phyloP scores from a whole-genome alignment of 1,139 yeast genomes.

The Saccharomyces hybrid region DNA sequence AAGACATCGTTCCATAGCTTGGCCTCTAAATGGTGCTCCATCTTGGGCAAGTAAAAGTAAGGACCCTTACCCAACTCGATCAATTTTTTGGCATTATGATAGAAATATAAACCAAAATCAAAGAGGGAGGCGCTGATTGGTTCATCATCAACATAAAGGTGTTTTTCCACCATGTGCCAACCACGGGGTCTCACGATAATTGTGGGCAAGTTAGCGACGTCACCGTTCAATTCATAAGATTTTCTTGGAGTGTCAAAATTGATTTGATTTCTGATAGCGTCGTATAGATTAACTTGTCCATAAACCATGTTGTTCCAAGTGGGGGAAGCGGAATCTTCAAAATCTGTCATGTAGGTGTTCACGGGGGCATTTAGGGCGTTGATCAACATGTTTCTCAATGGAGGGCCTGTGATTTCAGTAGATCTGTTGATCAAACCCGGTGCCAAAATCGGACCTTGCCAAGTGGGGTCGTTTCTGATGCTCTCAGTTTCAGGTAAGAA shows the following conservation, averaged over 20 bases:
- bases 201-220: constrained; percentile 55
- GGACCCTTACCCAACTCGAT: constrained; percentile 62
- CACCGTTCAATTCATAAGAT: constrained; percentile 41
- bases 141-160: constrained; percentile 61
- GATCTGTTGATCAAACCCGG: constrained; percentile 63
- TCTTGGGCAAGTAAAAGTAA: constrained; percentile 67
- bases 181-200: constrained; percentile 82
- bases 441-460: constrained; percentile 66
- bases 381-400: constrained; percentile 84
- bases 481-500: constrained; percentile 58
- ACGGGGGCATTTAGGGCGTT: constrained; percentile 87
- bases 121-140: constrained; percentile 72
- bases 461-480: constrained; percentile 63
- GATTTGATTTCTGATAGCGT: constrained; percentile 68
- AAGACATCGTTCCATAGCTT: constrained; percentile 71
- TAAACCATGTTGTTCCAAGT: constrained; percentile 84
- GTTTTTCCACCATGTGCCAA: constrained; percentile 76
- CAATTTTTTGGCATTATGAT: constrained; percentile 55
- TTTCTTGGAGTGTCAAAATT: constrained; percentile 46
- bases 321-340: constrained; percentile 92
- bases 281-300: constrained; percentile 90
- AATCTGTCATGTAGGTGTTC: constrained; percentile 91
- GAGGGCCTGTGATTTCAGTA: constrained; percentile 88
- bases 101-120: constrained; percentile 73
- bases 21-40: constrained; percentile 75